Base-by-base conservation (phyloP, 768 basidiomycete species). In the Tremella yokohamensis region DNA sequence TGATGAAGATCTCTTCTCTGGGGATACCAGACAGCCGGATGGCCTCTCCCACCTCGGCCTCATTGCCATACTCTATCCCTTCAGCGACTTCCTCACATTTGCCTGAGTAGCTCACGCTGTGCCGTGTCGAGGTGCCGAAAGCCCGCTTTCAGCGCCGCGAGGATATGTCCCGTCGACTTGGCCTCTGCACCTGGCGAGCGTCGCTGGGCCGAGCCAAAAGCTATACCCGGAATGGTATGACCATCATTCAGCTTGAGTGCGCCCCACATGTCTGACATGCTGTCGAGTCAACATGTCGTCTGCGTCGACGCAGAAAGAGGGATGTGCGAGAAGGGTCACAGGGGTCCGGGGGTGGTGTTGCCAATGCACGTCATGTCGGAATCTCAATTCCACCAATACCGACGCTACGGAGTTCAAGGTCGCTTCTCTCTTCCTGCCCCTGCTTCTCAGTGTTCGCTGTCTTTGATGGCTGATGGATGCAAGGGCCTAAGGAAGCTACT, bases 41-140 rank as follows among this genome's bases (percentile, higher is more conserved):
- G 0, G 64, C 70, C 38, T 62, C 20, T 19, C 70, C 73, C 24
- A 71, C 70, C 47, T 69, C 60, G 20, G 65, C 59, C 51, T 74
- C 73, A 57, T 72, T 74, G 39, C 56, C 38, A 52, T 74, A 74
- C 49, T 87, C 68, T 69, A 48, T 22, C 0, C 8, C 19, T 9
- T 54, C 47, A 55, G 48, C 16, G 34, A 34, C 18, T 29, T 12
- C 18, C 26, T 6, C 22, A 18, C 42, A 22, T 4, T 45, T 4
- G 22, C 39, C 39, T 11, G 42, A 18, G 22, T 13, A 18, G 19
- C 60, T 24, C 51, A 55, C 47, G 51, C 55, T 71, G 68, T 16
- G 75, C 72, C 2, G 72, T 70, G 48, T 74, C 72, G 45, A 76
- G 57, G 59, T 71, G 69, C 1, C 39, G 18, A 1, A 74, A 26